Percentiles rank a stretch among this genome's conserved stretches.
Conservation (phyloP, 768 basidiomycete genomes). For the Xanthoconium purpureum region DNA sequence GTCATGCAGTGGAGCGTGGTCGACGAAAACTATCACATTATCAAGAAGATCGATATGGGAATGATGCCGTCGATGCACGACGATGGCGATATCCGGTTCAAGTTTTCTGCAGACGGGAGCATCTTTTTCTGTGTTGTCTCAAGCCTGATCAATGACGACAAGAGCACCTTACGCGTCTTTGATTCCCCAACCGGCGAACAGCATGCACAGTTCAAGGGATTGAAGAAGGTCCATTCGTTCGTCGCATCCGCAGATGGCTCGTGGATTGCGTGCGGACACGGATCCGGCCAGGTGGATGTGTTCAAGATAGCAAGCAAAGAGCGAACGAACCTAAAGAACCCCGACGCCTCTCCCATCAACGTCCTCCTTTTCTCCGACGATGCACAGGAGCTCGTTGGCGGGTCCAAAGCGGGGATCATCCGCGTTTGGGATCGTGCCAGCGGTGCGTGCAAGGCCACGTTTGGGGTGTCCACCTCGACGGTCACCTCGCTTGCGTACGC, state of each 20-base stretch:
- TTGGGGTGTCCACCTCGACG: not conserved
- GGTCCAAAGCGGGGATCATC: constrained; percentile 13
- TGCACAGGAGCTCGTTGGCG: constrained; percentile 16
- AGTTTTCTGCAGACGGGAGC: constrained; percentile 14
- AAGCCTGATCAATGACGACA: constrained; percentile 5
- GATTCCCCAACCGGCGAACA: constrained; percentile 9
- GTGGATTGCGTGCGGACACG: constrained; percentile 10
- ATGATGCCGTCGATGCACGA: not conserved
- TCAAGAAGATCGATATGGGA: constrained; percentile 13
- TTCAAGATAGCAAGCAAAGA: not conserved
- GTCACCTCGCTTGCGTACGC: constrained; percentile 21
- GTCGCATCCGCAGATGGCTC: constrained; percentile 2
- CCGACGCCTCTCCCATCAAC: not conserved
- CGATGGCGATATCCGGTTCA: not conserved
- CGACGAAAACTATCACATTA: not conserved
- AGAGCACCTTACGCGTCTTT: constrained; percentile 8
- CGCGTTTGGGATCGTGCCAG: constrained; percentile 19
- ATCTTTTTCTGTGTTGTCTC: constrained; percentile 1
- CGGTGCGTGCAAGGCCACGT: constrained; percentile 12
- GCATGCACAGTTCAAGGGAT: constrained; percentile 1
- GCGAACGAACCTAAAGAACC: not conserved
- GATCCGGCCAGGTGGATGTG: constrained; percentile 1
- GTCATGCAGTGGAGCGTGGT: not conserved
- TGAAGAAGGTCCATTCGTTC: constrained; percentile 8
- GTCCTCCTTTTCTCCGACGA: constrained; percentile 19